Conservation (phyloP, 768 basidiomycete genomes). For the Psilocybe sp. region DNA sequence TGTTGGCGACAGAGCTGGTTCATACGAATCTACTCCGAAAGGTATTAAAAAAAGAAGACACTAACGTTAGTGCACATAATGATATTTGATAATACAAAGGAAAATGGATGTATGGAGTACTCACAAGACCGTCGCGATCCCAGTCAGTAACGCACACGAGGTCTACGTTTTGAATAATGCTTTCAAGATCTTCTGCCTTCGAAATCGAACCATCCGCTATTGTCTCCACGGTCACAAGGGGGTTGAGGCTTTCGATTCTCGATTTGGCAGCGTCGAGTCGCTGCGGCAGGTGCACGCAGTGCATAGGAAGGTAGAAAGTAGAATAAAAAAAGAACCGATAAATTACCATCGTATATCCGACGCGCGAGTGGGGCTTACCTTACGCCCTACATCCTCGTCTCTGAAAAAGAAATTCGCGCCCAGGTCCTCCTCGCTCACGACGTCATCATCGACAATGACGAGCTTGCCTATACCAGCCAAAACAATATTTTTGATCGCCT, state of each 20-base stretch:
- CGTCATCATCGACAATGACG: constrained; percentile 75
- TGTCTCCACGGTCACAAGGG: constrained; percentile 81
- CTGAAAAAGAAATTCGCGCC: constrained; percentile 92
- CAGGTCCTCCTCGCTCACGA: constrained; percentile 81
- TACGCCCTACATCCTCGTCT: constrained; percentile 88
- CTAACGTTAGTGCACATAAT: background rate
- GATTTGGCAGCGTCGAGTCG: constrained; percentile 81
- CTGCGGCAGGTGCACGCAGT: constrained; percentile 35
- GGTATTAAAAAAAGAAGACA: background rate
- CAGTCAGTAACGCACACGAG: constrained; percentile 87
- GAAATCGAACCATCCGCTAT: constrained; percentile 48
- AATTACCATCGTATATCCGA: constrained; percentile 38
- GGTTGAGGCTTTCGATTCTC: constrained; percentile 88
- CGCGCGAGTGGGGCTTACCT: constrained; percentile 48
- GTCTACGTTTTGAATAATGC: constrained; percentile 66
- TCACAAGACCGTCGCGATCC: constrained; percentile 66
- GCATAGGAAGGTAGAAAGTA: no score
- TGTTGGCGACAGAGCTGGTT: constrained; percentile 78
- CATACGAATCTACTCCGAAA: constrained; percentile 54
- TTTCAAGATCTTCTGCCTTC: constrained; percentile 51
- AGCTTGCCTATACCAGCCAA: constrained; percentile 93
- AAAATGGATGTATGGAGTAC: constrained; percentile 21
- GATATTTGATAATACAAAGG: background rate
- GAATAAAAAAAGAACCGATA: constrained; percentile 27
- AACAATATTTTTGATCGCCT: constrained; percentile 96